A percentile compares a stretch with the other conserved stretches of the same genome.
These are phyloP conservation scores for Physcomitrellopsis africana DNA, from an alignment of 225 moss, liverwort and hornwort genomes.

Conservation along the genomic window DNA sequence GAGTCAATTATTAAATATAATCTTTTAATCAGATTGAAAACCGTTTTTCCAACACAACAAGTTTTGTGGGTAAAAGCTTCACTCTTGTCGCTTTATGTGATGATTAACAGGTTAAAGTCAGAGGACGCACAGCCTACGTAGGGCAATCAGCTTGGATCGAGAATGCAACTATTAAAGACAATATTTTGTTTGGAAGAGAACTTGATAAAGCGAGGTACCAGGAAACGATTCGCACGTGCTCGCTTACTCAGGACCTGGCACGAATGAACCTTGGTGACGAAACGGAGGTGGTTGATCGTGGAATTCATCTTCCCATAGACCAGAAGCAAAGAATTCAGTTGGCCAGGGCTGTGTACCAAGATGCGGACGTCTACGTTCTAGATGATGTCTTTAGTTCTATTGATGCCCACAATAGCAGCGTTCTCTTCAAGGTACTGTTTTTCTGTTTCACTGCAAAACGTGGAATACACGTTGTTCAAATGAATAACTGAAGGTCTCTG, in stretches of 20 bases:
- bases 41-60: too few species aligned
- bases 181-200: conserved; percentile 62
- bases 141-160: conserved; percentile 72
- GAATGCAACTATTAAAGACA: conserved; percentile 61
- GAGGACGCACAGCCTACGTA: conserved; percentile 61
- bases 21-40: too few species aligned
- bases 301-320: conserved; percentile 55
- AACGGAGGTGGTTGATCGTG: conserved; percentile 53
- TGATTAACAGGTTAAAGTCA: conserved; percentile 56
- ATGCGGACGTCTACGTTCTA: conserved; percentile 60
- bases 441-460: background rate
- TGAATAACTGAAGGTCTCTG: background rate
- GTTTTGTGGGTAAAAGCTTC: too few species aligned
- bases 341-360: conserved; percentile 71
- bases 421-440: conserved; percentile 54
- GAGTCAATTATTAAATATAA: background rate
- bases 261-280: conserved; percentile 64
- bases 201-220: conserved; percentile 49
- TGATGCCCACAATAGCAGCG: conserved; percentile 61
- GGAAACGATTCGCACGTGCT: conserved; percentile 56
- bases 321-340: conserved; percentile 71
- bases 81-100: background rate
- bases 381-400: conserved; percentile 70
- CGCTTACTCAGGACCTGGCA: conserved; percentile 53
- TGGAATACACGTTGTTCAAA: background rate